Evolutionary conservation across 768 basidiomycete genomes (phyloP), one percentile per base, ranked within the genome.

Genomic region (Panellus pusillus): DNA sequence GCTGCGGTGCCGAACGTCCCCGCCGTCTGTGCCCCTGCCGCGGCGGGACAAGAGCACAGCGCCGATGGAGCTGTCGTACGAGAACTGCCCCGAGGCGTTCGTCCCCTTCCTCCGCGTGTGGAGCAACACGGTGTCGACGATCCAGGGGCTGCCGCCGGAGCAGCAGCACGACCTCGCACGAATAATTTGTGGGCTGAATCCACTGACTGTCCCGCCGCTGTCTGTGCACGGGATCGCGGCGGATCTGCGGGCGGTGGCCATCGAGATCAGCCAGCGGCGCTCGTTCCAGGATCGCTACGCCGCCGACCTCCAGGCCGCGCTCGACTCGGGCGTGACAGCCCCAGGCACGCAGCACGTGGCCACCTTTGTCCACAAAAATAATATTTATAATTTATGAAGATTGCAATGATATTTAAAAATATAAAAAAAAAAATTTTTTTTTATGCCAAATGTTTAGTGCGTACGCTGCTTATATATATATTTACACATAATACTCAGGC

Each of bases 271-370:
- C 51, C 90, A 91, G 68, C 70, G 92, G 5, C 73, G 92, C 18
- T 85, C 87, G 0, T 94, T 94, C 70, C 92, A 94, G 66, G 83
- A 90, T 58, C 74, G 88, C 9, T 93, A 88, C 62, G 83, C 82
- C 0, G 62, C 69, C 1, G 92, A 90, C 66, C 68, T 94, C 2
- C 90, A 93, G 65, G 87, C 86, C 1, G 91, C 88, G 0, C 73
- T 94, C 40, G 89, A 93, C 61, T 79, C 84, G n/a, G n/a, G n/a
- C 31, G 31, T 32, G 66, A 19, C 52, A 71, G 3, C 62, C n/a
- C 70, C 15, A 73, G 75, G 48, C 60, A n/a, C n/a, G n/a, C n/a
- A n/a, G n/a, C n/a, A n/a, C n/a, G n/a, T n/a, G n/a, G n/a, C n/a
- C n/a, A n/a, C n/a, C n/a, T n/a, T n/a, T n/a, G n/a, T n/a, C n/a